phyloP scores from a whole-genome alignment of 768 basidiomycete species.

The Albatrellus ellisii region DNA sequence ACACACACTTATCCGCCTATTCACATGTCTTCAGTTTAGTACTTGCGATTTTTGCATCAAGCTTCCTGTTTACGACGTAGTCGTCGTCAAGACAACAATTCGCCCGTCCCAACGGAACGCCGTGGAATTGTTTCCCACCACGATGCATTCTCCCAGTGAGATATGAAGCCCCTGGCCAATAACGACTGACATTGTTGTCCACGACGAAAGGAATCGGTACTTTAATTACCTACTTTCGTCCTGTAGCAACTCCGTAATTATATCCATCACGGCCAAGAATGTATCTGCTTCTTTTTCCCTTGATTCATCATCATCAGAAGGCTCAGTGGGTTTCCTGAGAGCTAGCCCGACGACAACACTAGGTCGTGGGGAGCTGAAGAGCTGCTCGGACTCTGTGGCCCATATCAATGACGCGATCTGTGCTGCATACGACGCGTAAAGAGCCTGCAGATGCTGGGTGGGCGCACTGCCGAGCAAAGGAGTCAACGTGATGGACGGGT shows the following conservation, averaged over 20 bases:
- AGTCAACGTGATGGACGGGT: slow-evolving; percentile 61
- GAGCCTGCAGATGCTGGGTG: slow-evolving; percentile 50
- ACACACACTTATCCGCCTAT: no score
- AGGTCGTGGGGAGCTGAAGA: slow-evolving; percentile 14
- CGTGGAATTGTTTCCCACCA: no score
- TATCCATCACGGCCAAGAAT: slow-evolving; percentile 31
- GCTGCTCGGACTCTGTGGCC: slow-evolving; percentile 32
- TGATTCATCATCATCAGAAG: slow-evolving; percentile 51
- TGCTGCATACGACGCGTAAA: slow-evolving; percentile 73
- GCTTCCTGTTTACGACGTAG: no score
- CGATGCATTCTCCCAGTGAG: no score
- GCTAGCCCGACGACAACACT: slow-evolving; percentile 19
- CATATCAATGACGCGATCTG: slow-evolving; percentile 83
- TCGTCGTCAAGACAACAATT: no score
- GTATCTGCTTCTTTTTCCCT: slow-evolving; percentile 23
- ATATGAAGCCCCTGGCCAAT: no score
- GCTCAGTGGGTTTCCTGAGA: slow-evolving; percentile 46
- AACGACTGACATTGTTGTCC: no score
- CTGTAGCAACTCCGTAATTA: slow-evolving; percentile 23
- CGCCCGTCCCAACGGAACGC: no score
- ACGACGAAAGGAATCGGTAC: no score
- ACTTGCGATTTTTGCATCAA: no score
- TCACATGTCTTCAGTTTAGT: no score
- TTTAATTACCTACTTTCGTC: no score
- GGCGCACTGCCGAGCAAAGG: slow-evolving; percentile 67